Conservation (phyloP, 2,329 filamentous ascomycete genomes). For the Monosporascus sp. region DNA sequence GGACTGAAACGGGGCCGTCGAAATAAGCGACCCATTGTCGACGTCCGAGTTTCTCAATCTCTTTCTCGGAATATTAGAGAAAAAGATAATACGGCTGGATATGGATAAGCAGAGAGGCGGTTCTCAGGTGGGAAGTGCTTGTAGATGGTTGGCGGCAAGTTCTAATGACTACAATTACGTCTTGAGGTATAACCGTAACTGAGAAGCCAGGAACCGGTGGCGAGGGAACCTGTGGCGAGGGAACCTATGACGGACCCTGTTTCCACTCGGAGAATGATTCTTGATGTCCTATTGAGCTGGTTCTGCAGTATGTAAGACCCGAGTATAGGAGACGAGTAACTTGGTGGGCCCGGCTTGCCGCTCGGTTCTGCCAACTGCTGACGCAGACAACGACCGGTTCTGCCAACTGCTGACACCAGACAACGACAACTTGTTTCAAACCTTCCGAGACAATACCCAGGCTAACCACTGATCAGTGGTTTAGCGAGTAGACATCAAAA, state of each 20-base stretch:
- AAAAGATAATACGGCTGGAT: background rate
- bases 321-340: background rate
- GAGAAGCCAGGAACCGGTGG: no score
- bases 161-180: no score
- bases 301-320: background rate
- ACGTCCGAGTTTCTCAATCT: background rate
- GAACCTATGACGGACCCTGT: no score
- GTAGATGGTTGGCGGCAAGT: no score
- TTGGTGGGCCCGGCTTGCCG: background rate
- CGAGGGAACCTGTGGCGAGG: no score
- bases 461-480: no score
- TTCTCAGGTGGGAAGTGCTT: no score
- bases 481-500: no score
- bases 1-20: background rate
- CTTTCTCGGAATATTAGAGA: background rate
- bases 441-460: no score
- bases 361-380: background rate
- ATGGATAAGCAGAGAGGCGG: background rate
- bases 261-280: background rate
- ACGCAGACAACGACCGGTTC: no score
- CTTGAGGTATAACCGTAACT: no score
- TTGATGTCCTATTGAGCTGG: background rate
- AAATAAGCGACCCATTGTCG: background rate
- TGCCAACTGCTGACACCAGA: background rate
- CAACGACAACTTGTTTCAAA: background rate